phyloP scores from a whole-genome alignment of 2,329 filamentous ascomycete species.

The Ascosphaera apis region DNA sequence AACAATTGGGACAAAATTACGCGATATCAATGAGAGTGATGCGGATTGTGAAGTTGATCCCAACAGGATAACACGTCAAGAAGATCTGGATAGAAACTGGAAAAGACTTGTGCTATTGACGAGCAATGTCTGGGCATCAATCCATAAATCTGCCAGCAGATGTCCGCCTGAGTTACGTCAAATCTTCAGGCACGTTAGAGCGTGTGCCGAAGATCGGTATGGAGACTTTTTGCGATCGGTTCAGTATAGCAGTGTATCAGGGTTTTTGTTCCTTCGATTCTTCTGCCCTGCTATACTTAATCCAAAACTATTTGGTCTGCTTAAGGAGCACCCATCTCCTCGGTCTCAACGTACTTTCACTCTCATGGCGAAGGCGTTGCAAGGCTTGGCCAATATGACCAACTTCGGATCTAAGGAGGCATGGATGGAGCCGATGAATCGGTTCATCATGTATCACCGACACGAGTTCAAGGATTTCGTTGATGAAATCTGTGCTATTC shows the following conservation, averaged over 20 bases:
- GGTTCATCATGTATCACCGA: conserved; percentile 53
- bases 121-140: conserved; percentile 65
- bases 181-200: conserved; percentile 74
- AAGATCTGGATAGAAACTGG: conserved; percentile 72
- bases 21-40: conserved; percentile 74
- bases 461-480: conserved; percentile 69
- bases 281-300: conserved; percentile 93
- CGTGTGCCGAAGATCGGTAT: conserved; percentile 83
- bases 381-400: conserved; percentile 74
- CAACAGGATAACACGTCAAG: conserved; percentile 40
- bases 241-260: conserved; percentile 80
- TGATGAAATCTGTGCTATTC: conserved; percentile 64
- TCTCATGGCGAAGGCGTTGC: conserved; percentile 74
- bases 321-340: conserved; percentile 65
- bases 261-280: conserved; percentile 83
- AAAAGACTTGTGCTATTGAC: conserved; percentile 50
- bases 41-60: conserved; percentile 91
- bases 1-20: conserved; percentile 60
- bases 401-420: conserved; percentile 83
- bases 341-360: conserved; percentile 74
- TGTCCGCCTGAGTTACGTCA: conserved; percentile 63
- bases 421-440: conserved; percentile 99
- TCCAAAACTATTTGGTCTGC: conserved; percentile 72
- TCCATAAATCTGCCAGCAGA: conserved; percentile 47
- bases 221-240: conserved; percentile 79